These are phyloP conservation scores for Wickerhamiella azyma DNA, from an alignment of 805 yeast genomes.

Conservation along the genomic window DNA sequence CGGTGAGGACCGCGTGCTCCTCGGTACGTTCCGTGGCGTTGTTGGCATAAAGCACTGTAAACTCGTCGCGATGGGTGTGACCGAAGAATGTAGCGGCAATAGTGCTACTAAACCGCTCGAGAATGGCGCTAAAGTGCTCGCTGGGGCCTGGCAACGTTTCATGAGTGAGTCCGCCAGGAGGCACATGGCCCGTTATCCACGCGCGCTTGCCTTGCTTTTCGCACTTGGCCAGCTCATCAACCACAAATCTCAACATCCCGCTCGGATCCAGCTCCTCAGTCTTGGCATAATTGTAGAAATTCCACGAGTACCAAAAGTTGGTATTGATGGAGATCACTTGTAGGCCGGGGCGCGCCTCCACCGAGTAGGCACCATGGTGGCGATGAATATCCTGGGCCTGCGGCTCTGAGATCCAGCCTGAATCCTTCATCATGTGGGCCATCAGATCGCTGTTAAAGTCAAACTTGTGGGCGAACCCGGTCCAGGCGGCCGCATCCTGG, in stretches of 20 bases:
- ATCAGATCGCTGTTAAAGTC: slow-evolving; percentile 37
- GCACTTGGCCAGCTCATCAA: slow-evolving; percentile 47
- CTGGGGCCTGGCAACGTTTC: slow-evolving; percentile 53
- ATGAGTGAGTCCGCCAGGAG: slow-evolving; percentile 35
- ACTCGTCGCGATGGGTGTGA: slow-evolving; percentile 58
- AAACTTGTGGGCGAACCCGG: slow-evolving; percentile 32
- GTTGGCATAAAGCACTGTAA: slow-evolving; percentile 42
- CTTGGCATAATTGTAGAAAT: slow-evolving; percentile 41
- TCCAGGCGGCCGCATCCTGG: slow-evolving; percentile 43
- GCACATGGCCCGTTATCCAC: slow-evolving; percentile 64
- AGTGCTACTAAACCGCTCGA: slow-evolving; percentile 52
- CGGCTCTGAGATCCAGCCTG: slow-evolving; percentile 31
- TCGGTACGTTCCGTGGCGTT: slow-evolving; percentile 33
- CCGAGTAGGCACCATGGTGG: slow-evolving; percentile 51
- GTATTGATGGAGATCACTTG: slow-evolving; percentile 52
- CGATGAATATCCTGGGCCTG: slow-evolving; percentile 28
- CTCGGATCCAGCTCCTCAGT: slow-evolving; percentile 42
- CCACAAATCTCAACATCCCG: slow-evolving; percentile 48
- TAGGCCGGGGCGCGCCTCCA: slow-evolving; percentile 41
- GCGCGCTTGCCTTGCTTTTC: slow-evolving; percentile 47
- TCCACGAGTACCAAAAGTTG: slow-evolving; percentile 52
- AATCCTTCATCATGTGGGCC: slow-evolving; percentile 36
- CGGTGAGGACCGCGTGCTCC: slow-evolving; percentile 38
- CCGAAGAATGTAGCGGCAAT: slow-evolving; percentile 61
- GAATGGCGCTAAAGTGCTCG: slow-evolving; percentile 39